Evolutionary conservation across 1,139 yeast species (phyloP), one percentile per base, ranked within the genome.

Genomic region (Groenewaldozyma sp.): DNA sequence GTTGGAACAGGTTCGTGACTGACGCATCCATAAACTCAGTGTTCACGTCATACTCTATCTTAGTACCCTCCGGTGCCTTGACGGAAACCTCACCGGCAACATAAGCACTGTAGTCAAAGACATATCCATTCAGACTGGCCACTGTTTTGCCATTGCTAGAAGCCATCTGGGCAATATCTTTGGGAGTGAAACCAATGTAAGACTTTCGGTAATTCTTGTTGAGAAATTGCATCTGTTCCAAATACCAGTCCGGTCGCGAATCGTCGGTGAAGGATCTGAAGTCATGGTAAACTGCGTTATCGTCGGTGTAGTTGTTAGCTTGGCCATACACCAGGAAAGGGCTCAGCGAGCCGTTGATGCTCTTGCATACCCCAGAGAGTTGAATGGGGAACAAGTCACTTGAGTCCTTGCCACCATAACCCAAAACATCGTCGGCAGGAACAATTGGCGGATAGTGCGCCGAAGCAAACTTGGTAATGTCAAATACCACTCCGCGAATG

Each of bases 221-320:
- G 45, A 65, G 49, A 37, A 50, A 56, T 31, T 49, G 45, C 66
- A 65, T 61, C 44, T 62, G 60, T 44, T 63, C 63, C 21, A 56
- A 47, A 36, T 64, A 65, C 70, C 70, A 65, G 39, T 65, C 68
- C 3, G 70, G 70, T 1, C 70, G 54, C 21, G 59, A 64, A 40
- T 64, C 70, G 36, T 60, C 54, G 5, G 56, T 55, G 42, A 56
- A 62, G 24, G 50, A 53, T 20, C 70, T 47, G 51, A 65, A 65
- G 41, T 65, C 70, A 39, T 65, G 70, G 40, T 65, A 65, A 34
- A 46, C 51, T 2, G 66, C 68, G 41, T 64, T 65, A 14, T 52
- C 31, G 40, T 65, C 69, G 1, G 64, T 48, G 40, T 58, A 60
- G 43, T 65, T 65, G 27, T 39, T 45, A 2, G 62, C 52, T 20